Evolutionary conservation across 139 green algal species (phyloP), one percentile per base, ranked within the genome.

Genomic region (Coelastrella sp.): DNA sequence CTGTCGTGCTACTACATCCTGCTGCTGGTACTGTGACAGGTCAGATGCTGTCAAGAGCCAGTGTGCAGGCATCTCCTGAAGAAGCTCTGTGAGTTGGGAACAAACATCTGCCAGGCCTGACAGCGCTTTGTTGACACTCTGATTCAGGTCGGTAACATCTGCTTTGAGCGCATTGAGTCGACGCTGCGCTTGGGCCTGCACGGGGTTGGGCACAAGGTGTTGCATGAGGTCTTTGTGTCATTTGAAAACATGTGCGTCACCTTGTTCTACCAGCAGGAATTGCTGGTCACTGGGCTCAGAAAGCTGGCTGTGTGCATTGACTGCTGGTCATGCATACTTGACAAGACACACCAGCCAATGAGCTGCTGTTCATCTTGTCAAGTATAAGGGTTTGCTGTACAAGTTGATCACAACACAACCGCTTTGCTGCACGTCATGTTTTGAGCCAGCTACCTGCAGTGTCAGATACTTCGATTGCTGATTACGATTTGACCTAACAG

Each of bases 11-110:
- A 40, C 77, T 8, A 48, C 77, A 43, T 84, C 77, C 77, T 72
- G 59, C 59, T 48, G 40, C 5, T 34, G 40, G n/a, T 85, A 85
- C 5, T 15, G 25, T 45, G 27, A 37, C 30, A 63, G 60, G 45
- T 85, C 79, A 23, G 40, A 62, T 43, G 62, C 62, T 34, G 62
- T 57, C 79, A 77, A 59, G 27, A 85, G 79, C 79, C 79, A 85
- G 30, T 67, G 40, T 17, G 64, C 34, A 0, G 60, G 43, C 4
- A 9, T 37, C 23, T 59, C 30, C 40, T 32, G 27, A 7, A 48
- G 40, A 34, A 74, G 40, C 15, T 11, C 34, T 11, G 41, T 17
- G 5, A 76, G 62, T 5, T n/a, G 25, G 19, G 40, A 25, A 35
- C 63, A 85, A 3, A 66, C 63, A 2, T 75, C 41, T 30, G 25